A percentile compares a stretch with the other conserved stretches of the same genome.
phyloP scores from a whole-genome alignment of 2,329 filamentous ascomycete species.

The Aulographum hederae region DNA sequence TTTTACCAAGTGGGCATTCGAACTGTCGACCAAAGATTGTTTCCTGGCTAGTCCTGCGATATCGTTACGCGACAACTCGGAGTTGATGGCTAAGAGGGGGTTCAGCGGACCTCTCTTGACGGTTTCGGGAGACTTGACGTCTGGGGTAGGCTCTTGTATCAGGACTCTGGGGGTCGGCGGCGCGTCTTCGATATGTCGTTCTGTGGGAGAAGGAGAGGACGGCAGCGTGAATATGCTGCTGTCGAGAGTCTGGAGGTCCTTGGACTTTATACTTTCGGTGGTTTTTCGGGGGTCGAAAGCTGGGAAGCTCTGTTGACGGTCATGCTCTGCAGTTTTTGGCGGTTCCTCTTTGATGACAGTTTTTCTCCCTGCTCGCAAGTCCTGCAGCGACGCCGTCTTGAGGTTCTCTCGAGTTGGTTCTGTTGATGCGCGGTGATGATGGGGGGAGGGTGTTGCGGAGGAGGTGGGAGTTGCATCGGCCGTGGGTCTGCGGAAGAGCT shows the following conservation, averaged over 20 bases:
- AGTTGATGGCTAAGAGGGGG: not conserved
- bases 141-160: not conserved
- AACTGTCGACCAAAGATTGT: slow-evolving; percentile 1
- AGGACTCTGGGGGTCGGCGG: not conserved
- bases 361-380: not conserved
- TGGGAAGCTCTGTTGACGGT: not conserved
- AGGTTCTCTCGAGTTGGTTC: not conserved
- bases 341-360: not conserved
- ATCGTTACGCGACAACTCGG: not conserved
- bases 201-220: no score
- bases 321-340: not conserved
- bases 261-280: not conserved
- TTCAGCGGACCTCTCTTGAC: not conserved
- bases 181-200: no score
- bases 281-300: not conserved
- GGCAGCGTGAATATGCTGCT: not conserved
- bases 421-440: not conserved
- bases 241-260: not conserved
- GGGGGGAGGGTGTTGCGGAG: not conserved
- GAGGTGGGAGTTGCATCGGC: not conserved
- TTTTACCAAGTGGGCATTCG: not conserved
- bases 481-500: not conserved
- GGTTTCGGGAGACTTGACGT: not conserved
- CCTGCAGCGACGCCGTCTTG: not conserved
- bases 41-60: not conserved